Conservation (phyloP, 306 rosid species). For the Acacia acuminata region DNA sequence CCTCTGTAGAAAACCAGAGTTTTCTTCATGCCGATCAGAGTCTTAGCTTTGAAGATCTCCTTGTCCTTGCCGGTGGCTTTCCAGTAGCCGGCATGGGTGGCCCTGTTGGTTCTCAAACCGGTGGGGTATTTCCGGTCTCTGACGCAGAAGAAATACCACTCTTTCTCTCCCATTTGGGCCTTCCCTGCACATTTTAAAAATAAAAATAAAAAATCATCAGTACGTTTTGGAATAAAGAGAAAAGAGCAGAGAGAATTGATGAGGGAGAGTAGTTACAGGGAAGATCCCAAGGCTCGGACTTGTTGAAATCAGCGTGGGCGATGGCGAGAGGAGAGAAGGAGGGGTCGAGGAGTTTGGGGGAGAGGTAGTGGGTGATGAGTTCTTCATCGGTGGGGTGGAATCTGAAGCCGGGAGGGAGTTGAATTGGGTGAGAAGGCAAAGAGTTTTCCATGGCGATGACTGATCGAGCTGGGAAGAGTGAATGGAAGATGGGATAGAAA, state of each 20-base stretch:
- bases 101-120: slow-evolving; percentile 64
- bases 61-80: slow-evolving; percentile 78
- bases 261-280: slow-evolving; percentile 43
- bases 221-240: not conserved
- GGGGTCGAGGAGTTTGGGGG: slow-evolving; percentile 44
- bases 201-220: too few relatives aligned
- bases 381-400: slow-evolving; percentile 74
- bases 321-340: slow-evolving; percentile 46
- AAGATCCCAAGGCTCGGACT: slow-evolving; percentile 75
- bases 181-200: slow-evolving; percentile 34
- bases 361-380: slow-evolving; percentile 55
- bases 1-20: slow-evolving; percentile 72
- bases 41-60: slow-evolving; percentile 43
- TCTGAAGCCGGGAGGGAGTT: slow-evolving; percentile 71
- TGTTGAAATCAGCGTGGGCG: slow-evolving; percentile 59
- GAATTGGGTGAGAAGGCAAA: not conserved
- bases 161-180: slow-evolving; percentile 67
- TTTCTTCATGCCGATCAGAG: slow-evolving; percentile 66
- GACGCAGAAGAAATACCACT: slow-evolving; percentile 66
- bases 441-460: slow-evolving; percentile 38
- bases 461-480: not conserved
- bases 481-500: not conserved
- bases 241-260: not conserved
- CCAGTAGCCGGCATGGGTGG: slow-evolving; percentile 68
- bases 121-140: slow-evolving; percentile 71